A percentile compares a stretch with the other conserved stretches of the same genome.
Conservation (phyloP, 768 basidiomycete genomes). For the Cystofilobasidium capitatum region DNA sequence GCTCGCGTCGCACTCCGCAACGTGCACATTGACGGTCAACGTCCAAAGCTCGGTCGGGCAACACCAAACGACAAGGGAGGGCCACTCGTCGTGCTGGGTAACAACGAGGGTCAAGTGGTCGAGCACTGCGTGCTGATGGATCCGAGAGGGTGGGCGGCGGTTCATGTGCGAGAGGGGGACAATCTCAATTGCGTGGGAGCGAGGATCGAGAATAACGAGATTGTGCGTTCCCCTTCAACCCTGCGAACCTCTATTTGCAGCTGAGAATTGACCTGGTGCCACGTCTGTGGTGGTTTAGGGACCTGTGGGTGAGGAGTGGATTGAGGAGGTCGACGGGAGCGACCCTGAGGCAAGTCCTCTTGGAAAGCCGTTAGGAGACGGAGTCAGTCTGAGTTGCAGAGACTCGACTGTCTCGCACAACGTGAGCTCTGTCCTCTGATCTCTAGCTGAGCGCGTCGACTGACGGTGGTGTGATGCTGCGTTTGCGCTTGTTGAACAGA, state of each 20-base stretch:
- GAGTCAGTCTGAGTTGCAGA: conserved; percentile 41
- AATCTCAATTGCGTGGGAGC: conserved; percentile 36
- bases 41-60: conserved; percentile 36
- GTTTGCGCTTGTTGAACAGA: conserved; percentile 26
- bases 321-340: conserved; percentile 36
- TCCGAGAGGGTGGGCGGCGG: conserved; percentile 39
- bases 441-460: background rate
- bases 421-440: conserved; percentile 13
- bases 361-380: conserved; percentile 42
- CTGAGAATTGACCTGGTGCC: background rate
- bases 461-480: background rate
- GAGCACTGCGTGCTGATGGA: conserved; percentile 34
- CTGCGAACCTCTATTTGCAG: background rate
- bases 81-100: conserved; percentile 35
- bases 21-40: conserved; percentile 39
- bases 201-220: conserved; percentile 37
- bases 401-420: conserved; percentile 39
- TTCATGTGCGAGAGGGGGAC: conserved; percentile 41
- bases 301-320: conserved; percentile 41
- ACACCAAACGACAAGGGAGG: conserved; percentile 15
- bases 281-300: conserved; percentile 28
- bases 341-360: conserved; percentile 38
- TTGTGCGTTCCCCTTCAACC: conserved; percentile 29
- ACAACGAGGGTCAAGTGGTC: conserved; percentile 38
- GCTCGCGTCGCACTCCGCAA: conserved; percentile 35